Base-by-base conservation (phyloP, 1,284 basidiomycete genomes). In the Pseudozyma flocculosa region DNA sequence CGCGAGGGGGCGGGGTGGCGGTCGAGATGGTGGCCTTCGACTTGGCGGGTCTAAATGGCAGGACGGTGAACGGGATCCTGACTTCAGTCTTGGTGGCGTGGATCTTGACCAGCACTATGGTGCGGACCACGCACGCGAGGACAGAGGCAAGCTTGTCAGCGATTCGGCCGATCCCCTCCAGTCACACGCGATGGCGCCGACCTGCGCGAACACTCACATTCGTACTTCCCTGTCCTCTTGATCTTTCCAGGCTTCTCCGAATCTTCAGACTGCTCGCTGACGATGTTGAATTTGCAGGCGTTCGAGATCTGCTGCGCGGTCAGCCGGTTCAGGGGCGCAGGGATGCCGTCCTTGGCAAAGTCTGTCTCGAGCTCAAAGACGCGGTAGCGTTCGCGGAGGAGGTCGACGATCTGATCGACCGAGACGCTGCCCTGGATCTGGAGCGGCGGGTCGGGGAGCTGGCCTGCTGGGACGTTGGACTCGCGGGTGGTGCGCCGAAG, bases 341-440 rank as follows among this genome's bases (percentile, higher is more conserved):
- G 34, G 26, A 53, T 45, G 14, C 43, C 56, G n/a, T 47, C 34
- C 22, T 60, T 29, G 47, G 43, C 50, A 39, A 45, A 60, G n/a
- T 56, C 50, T 11, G 61, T 64, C 43, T 59, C 56, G 17, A 64
- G 53, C 42, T 59, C 55, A 21, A 64, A 64, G 0, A 53, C 53
- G 11, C 56, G 53, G 43, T 53, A 11, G 26, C 7, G 48, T 10
- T 60, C 38, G 18, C 49, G 43, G 42, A 64, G 40, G 22, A 60
- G 59, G 10, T 11, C n/a, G 10, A 64, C 53, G 14, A 64, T 24
- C 43, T 64, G 56, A 4, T n/a, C n/a, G 17, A 47, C 30, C 14
- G 50, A 30, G 45, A 64, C 60, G 43, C 53, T 55, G 5, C 61
- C 61, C 46, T 64, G 61, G 38, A 64, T 64, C 11, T 53, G 51